A percentile compares a stretch with the other conserved stretches of the same genome.
These are phyloP conservation scores for cucumber (Cucumis sativus) DNA, from an alignment of 306 rosid genomes.

Conservation along the genomic window DNA sequence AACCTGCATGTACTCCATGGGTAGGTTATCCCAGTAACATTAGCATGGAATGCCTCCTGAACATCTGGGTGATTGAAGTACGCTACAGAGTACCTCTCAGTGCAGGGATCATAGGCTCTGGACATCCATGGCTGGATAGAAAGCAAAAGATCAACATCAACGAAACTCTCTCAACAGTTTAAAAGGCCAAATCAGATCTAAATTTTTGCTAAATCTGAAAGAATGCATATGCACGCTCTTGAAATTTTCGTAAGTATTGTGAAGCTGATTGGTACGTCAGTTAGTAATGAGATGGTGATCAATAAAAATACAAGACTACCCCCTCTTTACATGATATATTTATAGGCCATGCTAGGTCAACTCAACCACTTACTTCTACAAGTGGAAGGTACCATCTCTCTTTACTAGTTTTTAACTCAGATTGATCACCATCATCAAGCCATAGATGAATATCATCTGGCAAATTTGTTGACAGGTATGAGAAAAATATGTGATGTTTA, in stretches of 20 bases:
- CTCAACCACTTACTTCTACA: neutral
- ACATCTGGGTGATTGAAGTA: slow-evolving; percentile 88
- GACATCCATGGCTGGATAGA: slow-evolving; percentile 90
- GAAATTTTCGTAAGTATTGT: neutral
- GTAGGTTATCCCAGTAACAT: slow-evolving; percentile 62
- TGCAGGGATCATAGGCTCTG: slow-evolving; percentile 89
- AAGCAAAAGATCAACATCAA: slow-evolving; percentile 10
- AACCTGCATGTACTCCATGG: slow-evolving; percentile 89
- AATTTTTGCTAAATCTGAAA: neutral
- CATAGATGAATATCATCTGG: neutral
- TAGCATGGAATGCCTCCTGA: slow-evolving; percentile 90
- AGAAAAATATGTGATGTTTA: neutral
- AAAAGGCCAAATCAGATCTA: neutral
- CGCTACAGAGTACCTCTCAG: slow-evolving; percentile 58
- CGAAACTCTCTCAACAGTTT: neutral
- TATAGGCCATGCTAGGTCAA: neutral
- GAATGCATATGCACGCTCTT: neutral
- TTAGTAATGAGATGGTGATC: neutral
- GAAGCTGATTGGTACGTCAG: neutral
- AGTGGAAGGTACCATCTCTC: neutral
- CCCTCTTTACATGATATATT: neutral
- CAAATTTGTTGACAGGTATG: neutral
- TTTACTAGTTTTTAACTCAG: neutral
- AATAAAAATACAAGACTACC: neutral
- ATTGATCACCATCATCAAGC: neutral